Evolutionary conservation across 768 basidiomycete genomes (phyloP).

Genomic region (Leccinum uliginosum): DNA sequence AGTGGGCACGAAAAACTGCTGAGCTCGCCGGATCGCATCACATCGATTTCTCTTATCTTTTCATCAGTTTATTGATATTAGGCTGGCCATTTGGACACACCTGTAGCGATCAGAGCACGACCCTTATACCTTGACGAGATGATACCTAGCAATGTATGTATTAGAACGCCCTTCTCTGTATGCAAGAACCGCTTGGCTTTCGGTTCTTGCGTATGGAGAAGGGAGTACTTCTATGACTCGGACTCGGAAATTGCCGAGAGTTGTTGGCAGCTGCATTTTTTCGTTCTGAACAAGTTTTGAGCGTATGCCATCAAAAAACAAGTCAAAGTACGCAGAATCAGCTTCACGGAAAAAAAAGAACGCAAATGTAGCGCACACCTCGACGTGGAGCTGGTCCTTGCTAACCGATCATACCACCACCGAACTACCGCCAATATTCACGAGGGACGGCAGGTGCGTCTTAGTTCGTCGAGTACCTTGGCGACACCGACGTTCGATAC

Average conservation of each 20-base stretch:
- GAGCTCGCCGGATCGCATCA: conserved; percentile 1
- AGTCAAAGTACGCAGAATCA: conserved; percentile 46
- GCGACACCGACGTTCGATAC: not conserved
- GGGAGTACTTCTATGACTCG: conserved; percentile 13
- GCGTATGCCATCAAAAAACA: conserved; percentile 36
- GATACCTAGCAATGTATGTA: conserved; percentile 22
- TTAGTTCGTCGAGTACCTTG: conserved; percentile 2
- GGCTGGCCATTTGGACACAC: not conserved
- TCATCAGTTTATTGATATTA: not conserved
- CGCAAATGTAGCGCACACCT: conserved; percentile 16
- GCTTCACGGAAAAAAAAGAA: conserved; percentile 10
- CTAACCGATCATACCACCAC: conserved; percentile 66
- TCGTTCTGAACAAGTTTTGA: conserved; percentile 10
- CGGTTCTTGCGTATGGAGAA: conserved; percentile 31
- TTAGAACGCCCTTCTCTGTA: conserved; percentile 21
- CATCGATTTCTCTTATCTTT: not conserved
- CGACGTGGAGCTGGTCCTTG: conserved; percentile 57
- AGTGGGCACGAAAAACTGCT: conserved; percentile 49
- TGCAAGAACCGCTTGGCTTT: conserved; percentile 20
- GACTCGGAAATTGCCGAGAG: conserved; percentile 21
- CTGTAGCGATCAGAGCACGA: not conserved
- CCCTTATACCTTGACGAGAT: conserved; percentile 23
- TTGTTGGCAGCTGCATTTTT: conserved; percentile 26
- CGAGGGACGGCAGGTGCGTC: conserved; percentile 79
- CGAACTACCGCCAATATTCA: conserved; percentile 71